Conservation (phyloP, 75 land plant genomes). For the Isoetes taiwanensis region DNA sequence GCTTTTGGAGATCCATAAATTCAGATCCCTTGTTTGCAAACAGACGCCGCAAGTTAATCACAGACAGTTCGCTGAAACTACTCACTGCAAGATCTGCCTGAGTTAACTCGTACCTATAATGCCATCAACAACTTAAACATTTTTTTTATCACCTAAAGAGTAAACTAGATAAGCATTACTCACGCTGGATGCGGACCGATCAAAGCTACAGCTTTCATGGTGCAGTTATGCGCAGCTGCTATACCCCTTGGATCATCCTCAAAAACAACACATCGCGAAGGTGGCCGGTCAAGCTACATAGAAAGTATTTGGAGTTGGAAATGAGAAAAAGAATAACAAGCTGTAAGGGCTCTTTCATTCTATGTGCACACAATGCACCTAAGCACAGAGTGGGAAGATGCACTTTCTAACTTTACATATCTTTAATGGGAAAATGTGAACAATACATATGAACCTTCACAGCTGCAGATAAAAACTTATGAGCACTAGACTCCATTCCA, state of each 20-base stretch:
- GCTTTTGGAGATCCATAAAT: slow-evolving; percentile 95
- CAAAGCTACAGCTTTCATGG: slow-evolving; percentile 93
- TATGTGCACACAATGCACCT: neutral
- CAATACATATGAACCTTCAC: slow-evolving; percentile 43
- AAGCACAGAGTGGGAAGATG: too few relatives aligned
- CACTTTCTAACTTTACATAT: too few relatives aligned
- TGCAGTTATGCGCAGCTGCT: slow-evolving; percentile 97
- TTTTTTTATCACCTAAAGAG: neutral
- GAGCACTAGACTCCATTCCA: slow-evolving; percentile 98
- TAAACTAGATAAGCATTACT: slow-evolving; percentile 8
- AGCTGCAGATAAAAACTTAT: slow-evolving; percentile 95
- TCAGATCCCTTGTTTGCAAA: slow-evolving; percentile 77
- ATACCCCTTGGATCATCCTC: slow-evolving; percentile 96
- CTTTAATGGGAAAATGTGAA: too few relatives aligned
- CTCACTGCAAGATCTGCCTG: slow-evolving; percentile 96
- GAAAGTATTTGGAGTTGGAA: neutral
- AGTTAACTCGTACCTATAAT: slow-evolving; percentile 74
- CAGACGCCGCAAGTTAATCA: slow-evolving; percentile 80
- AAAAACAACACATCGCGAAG: slow-evolving; percentile 90
- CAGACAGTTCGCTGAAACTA: slow-evolving; percentile 80
- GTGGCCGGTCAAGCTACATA: slow-evolving; percentile 82
- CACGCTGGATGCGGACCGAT: slow-evolving; percentile 97
- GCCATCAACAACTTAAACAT: too few relatives aligned
- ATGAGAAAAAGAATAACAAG: neutral
- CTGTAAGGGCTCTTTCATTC: neutral